Conservation (phyloP, 495 filamentous ascomycete species). For the Daldinia decipiens region DNA sequence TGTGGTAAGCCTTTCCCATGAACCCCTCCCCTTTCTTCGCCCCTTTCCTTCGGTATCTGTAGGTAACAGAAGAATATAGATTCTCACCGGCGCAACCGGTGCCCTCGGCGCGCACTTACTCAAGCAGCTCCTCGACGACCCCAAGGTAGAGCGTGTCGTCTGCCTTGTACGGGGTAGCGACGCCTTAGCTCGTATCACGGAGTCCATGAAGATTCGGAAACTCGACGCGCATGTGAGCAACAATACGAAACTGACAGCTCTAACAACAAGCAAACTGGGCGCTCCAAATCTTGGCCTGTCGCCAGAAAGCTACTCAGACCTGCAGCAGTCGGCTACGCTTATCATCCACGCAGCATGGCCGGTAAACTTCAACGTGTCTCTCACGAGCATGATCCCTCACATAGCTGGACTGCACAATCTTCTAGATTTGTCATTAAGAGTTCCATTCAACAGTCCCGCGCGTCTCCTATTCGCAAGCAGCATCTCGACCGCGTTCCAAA, state of each 20-base stretch:
- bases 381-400: conserved; percentile 66
- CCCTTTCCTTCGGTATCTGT: background rate
- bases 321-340: conserved; percentile 56
- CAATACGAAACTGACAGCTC: conserved; percentile 39
- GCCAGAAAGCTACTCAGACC: conserved; percentile 44
- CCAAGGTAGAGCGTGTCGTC: conserved; percentile 58
- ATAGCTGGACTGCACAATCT: conserved; percentile 66
- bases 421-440: conserved; percentile 63
- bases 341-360: conserved; percentile 76
- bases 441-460: conserved; percentile 47
- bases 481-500: conserved; percentile 59
- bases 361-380: conserved; percentile 73
- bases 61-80: conserved; percentile 44
- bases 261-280: conserved; percentile 52
- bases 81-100: conserved; percentile 70
- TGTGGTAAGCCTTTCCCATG: conserved; percentile 51
- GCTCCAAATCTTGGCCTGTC: conserved; percentile 57
- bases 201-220: conserved; percentile 51
- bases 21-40: background rate
- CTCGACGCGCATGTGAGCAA: conserved; percentile 43
- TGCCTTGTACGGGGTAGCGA: conserved; percentile 62
- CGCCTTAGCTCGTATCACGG: conserved; percentile 47
- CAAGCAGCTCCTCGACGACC: conserved; percentile 56
- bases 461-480: conserved; percentile 65
- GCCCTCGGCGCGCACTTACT: conserved; percentile 67